Conservation (phyloP, 768 basidiomycete species). For the Pleurotus platypus region DNA sequence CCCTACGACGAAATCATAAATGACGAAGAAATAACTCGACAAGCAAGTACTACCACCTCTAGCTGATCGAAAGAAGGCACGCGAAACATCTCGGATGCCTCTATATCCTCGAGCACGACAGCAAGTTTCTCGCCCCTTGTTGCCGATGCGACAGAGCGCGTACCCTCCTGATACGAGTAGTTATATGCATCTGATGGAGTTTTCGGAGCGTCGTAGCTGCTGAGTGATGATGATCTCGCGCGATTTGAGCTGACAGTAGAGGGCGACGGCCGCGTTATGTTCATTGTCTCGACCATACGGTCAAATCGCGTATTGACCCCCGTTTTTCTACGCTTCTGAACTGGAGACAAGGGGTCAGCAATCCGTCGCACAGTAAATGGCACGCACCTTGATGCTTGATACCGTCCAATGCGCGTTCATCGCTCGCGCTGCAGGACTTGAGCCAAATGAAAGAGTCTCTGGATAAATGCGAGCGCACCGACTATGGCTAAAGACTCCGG, state of each 20-base stretch:
- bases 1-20: slow-evolving; percentile 4
- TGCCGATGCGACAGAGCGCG: too few relatives aligned
- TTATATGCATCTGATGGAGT: slow-evolving; percentile 40
- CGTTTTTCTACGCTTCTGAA: slow-evolving; percentile 44
- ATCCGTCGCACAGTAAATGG: not conserved
- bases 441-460: not conserved
- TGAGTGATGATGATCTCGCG: slow-evolving; percentile 40
- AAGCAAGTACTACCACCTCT: too few relatives aligned
- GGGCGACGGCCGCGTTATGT: slow-evolving; percentile 28
- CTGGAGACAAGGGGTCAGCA: too few relatives aligned
- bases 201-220: slow-evolving; percentile 35
- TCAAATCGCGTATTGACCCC: slow-evolving; percentile 62
- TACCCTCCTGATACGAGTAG: slow-evolving; percentile 17
- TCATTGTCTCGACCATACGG: slow-evolving; percentile 62
- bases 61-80: not conserved
- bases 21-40: not conserved
- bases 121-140: too few relatives aligned
- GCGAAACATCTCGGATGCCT: not conserved
- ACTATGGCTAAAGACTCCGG: slow-evolving; percentile 15
- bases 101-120: too few relatives aligned
- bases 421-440: slow-evolving; percentile 12
- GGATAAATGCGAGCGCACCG: slow-evolving; percentile 10
- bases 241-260: slow-evolving; percentile 19
- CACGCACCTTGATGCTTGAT: not conserved
- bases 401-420: slow-evolving; percentile 8